phyloP scores from a whole-genome alignment of 1,139 yeast species.

The Suhomyces yuchorum region DNA sequence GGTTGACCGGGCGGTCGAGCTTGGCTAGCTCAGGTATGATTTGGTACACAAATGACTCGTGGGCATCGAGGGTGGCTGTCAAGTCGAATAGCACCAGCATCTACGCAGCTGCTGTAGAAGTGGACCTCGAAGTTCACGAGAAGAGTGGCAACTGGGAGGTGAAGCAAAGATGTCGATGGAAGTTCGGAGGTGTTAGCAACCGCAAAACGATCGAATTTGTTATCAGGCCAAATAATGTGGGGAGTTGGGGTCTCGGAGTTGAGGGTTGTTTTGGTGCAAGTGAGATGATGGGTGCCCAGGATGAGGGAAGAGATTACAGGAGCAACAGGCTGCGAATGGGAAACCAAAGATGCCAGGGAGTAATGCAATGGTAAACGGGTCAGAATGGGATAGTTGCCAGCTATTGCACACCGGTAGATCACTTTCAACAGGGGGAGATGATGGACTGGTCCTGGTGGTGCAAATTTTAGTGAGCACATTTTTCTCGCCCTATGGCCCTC shows the following conservation, averaged over 20 bases:
- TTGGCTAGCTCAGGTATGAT: constrained; percentile 28
- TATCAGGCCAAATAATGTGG: background rate
- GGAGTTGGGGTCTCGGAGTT: background rate
- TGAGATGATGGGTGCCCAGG: constrained; percentile 10
- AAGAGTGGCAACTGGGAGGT: background rate
- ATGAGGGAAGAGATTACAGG: background rate
- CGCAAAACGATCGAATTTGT: background rate
- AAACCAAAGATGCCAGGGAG: background rate
- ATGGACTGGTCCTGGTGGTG: background rate
- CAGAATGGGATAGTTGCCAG: background rate
- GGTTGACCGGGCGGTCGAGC: constrained; percentile 21
- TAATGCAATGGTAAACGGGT: background rate
- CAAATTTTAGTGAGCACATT: background rate
- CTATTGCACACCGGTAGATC: background rate
- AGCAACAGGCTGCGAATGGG: background rate
- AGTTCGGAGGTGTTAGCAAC: background rate
- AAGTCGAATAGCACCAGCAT: constrained; percentile 12
- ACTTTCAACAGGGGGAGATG: background rate
- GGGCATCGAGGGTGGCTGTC: constrained; percentile 16
- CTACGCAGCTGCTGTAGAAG: constrained; percentile 1
- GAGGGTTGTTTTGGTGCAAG: constrained; percentile 10
- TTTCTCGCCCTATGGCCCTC: background rate
- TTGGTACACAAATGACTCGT: constrained; percentile 26
- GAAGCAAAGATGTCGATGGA: background rate
- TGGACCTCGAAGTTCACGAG: background rate